Evolutionary conservation across 2,329 filamentous ascomycete genomes (phyloP), one percentile per base, ranked within the genome.

Genomic region (Nannizziopsis arthrosporioides): DNA sequence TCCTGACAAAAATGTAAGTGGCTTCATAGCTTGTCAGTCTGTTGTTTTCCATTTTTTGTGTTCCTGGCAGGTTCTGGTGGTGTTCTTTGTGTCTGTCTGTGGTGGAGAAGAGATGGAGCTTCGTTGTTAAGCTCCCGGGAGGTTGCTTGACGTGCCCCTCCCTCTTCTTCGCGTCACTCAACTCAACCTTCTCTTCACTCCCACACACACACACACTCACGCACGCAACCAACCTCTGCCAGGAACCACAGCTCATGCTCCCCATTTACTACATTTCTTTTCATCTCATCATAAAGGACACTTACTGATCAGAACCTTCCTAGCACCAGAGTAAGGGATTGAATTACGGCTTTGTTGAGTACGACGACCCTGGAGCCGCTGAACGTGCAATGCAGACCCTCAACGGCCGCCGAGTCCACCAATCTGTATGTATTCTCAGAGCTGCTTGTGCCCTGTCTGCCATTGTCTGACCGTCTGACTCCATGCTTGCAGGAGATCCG

Each of bases 281-380:
- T 48, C 17, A 44, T 37, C 42, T 17, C 31, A 45, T 32, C 30
- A 19, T 17, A 5, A 32, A 38, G 32, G 14, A 36, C 35, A 42
- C 42, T 42, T 43, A 46, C 39, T 46, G 17, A 34, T 50, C 51
- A 51, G 54, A 57, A 56, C 54, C 54, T 48, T 27, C 39, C 51
- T 52, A 66, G 58, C 66, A 75, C 57, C 70, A 94, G 80, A 84
- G 83, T 58, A 94, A 96, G 76, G 92, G 92, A 42, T 93, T 87
- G 75, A 98, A 98, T 74, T 98, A 98, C 69, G 92, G 92, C 18
- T 98, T 98, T 63, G 85, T 98, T 55, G 92, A 98, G 68, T 98
- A 95, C 68, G 92, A 98, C 68, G 92, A 98, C 66, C 92, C 92
- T 46, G 89, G 85, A 68, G 86, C 90, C 55, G 92, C 92, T 57